These are phyloP conservation scores for Cicer chorassanicum DNA, from an alignment of 306 rosid species.

Conservation along the genomic window DNA sequence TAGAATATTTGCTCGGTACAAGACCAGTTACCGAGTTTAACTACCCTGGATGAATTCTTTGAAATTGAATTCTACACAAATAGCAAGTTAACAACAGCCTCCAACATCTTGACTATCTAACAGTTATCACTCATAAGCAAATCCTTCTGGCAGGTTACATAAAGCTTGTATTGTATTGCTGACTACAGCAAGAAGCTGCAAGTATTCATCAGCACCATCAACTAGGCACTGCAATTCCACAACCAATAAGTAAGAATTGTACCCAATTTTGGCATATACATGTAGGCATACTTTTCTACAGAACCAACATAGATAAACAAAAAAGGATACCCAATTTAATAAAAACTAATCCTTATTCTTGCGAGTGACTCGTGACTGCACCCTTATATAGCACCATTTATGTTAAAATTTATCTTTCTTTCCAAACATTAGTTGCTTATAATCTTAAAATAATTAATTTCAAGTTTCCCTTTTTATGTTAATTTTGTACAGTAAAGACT, in stretches of 20 bases:
- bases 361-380: neutral
- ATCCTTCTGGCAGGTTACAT: constrained; percentile 67
- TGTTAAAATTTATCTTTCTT: constrained; percentile 2
- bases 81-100: constrained; percentile 17
- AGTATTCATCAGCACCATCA: constrained; percentile 88
- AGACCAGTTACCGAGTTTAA: neutral
- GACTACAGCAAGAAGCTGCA: constrained; percentile 86
- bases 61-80: constrained; percentile 32
- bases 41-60: constrained; percentile 7
- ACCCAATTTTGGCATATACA: constrained; percentile 16
- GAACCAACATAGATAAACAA: constrained; percentile 10
- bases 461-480: neutral
- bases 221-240: constrained; percentile 72
- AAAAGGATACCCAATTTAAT: neutral
- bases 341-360: neutral
- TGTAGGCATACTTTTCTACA: neutral
- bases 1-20: neutral
- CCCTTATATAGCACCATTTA: neutral
- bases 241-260: constrained; percentile 38
- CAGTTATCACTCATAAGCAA: constrained; percentile 48
- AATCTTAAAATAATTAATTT: neutral
- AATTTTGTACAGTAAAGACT: neutral
- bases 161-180: constrained; percentile 74
- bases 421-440: constrained; percentile 10
- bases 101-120: constrained; percentile 25